Base-by-base conservation (phyloP, 176 grass and related monocot species). In the Eleusine coracana region DNA sequence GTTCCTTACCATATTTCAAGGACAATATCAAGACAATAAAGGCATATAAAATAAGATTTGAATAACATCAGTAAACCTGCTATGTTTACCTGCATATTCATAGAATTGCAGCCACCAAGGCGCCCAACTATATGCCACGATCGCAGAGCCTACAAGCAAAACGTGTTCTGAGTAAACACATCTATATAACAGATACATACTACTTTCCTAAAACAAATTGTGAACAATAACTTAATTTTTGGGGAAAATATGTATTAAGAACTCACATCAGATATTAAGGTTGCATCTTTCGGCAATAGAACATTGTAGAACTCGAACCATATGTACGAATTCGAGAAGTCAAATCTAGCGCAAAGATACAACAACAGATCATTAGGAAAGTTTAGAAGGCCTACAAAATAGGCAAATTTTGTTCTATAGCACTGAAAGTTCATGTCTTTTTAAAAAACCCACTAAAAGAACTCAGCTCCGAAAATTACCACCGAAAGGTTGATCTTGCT, bases 271-370 rank as follows among this genome's bases (percentile, higher is more conserved):
- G 86, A 89, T 44, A 98, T 82, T 86, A 98, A 86, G 77, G 85
- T 84, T n/a, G 91, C 82, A 66, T 98, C 90, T 87, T 98, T 92
- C 5, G 96, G 87, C 81, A 98, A 86, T 31, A 88, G 79, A 79
- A 87, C 84, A 93, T 93, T 89, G 87, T 95, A 89, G 82, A 98
- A 98, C 89, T 90, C 96, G 8, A 98, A 90, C 96, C 92, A 98
- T 71, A 98, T 93, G 61, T 95, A 91, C 21, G 48, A 50, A 50
- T 50, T 50, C 48, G 48, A 50, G 94, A 89, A 98, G 45, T 82
- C 68, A 77, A 98, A 98, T 83, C 90, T 98, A 86, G 79, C 71
- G 81, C 23, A 74, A 74, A 16, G 27, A 60, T 86, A 76, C 18
- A 45, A 55, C 3, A 20, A 56, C 2, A 81, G 63, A 41, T 21